Percentiles rank a stretch among this genome's conserved stretches.
Conservation (phyloP, 179 eudicot genomes). For the Actinidia arguta region DNA sequence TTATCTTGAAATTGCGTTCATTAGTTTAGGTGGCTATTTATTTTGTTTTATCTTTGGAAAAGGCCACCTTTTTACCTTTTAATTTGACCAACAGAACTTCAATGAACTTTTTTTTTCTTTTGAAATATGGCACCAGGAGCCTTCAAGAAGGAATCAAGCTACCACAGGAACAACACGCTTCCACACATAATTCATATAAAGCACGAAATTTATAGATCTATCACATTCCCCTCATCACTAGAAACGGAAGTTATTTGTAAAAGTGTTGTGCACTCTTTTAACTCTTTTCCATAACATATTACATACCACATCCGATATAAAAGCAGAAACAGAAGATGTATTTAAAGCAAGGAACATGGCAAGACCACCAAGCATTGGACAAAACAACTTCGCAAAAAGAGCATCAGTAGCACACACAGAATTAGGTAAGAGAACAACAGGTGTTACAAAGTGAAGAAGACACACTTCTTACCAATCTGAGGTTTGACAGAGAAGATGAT, state of each 20-base stretch:
- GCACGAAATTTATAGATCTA: not conserved
- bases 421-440: not conserved
- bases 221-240: not conserved
- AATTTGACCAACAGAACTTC: not conserved
- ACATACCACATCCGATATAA: not conserved
- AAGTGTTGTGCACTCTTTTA: not conserved
- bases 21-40: not conserved
- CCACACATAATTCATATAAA: not conserved
- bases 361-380: not conserved
- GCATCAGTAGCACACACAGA: not conserved
- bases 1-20: not conserved
- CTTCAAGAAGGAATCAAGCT: not conserved
- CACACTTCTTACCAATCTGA: slow-evolving; percentile 67
- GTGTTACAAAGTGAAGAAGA: not conserved
- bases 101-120: not conserved
- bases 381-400: not conserved
- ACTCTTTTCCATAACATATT: not conserved
- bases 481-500: slow-evolving; percentile 92
- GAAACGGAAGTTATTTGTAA: not conserved
- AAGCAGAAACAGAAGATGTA: not conserved
- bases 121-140: not conserved
- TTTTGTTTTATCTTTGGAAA: not conserved
- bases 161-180: not conserved
- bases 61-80: not conserved
- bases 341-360: not conserved